Evolutionary conservation across 805 yeast genomes (phyloP).

Genomic region (Sungouiozyma ichnusensis): DNA sequence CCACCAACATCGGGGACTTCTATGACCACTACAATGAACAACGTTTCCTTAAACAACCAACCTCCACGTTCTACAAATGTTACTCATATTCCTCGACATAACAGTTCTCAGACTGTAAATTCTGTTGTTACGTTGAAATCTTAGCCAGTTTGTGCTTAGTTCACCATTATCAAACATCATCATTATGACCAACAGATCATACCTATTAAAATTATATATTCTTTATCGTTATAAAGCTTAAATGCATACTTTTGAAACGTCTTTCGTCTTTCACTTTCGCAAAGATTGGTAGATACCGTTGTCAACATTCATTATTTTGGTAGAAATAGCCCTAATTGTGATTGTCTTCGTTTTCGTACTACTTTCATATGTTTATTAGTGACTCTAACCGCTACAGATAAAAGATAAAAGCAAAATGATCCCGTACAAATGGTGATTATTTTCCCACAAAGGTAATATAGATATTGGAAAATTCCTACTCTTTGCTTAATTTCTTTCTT

Average conservation of each 20-base stretch:
- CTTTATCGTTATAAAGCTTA: not conserved
- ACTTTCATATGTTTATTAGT: constrained; percentile 12
- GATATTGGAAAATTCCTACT: not conserved
- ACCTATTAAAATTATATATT: not conserved
- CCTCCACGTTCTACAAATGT: constrained; percentile 12
- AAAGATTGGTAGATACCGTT: no score
- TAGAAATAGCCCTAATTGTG: constrained; percentile 7
- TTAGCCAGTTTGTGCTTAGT: not conserved
- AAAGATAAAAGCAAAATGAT: constrained; percentile 11
- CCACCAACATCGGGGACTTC: constrained; percentile 6
- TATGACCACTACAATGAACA: constrained; percentile 10
- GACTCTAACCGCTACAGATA: constrained; percentile 22
- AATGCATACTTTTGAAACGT: not conserved
- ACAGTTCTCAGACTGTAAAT: constrained; percentile 13
- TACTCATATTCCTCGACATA: constrained; percentile 14
- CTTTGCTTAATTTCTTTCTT: no score
- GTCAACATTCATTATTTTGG: no score
- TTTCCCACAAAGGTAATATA: not conserved
- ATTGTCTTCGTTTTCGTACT: constrained; percentile 3
- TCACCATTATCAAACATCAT: not conserved
- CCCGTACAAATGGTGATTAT: not conserved
- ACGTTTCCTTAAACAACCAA: not conserved
- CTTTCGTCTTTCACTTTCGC: not conserved
- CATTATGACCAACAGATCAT: not conserved
- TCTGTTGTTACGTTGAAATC: constrained; percentile 15